Base-by-base conservation (phyloP, 441 rosid species). In the Syzygium malaccense region DNA sequence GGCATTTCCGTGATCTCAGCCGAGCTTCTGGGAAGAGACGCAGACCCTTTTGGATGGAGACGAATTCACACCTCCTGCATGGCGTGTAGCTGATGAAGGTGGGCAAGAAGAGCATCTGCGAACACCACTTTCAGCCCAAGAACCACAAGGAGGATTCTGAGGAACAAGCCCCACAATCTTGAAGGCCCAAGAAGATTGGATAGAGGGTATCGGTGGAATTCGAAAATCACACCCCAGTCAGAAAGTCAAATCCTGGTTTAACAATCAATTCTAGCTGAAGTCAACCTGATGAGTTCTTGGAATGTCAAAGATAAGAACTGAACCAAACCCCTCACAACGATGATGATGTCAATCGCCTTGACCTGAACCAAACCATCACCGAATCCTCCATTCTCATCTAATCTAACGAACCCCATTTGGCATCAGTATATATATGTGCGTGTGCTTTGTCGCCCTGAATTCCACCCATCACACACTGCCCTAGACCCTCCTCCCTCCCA, bases 331-430 rank as follows among this genome's bases (percentile, higher is more conserved):
- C 94, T 85, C 8, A 30, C 58, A 62, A 55, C 58, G 57, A 53
- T n/a, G 64, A 71, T 60, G 66, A 87, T 28, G 71, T 79, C 45
- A 20, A 41, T 53, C 28, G 79, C 58, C 19, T 13, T 87, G 71
- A 56, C 80, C 71, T 86, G n/a, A 32, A 88, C 86, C 51, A n/a
- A 75, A 75, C 48, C 26, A 23, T 41, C 26, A 92, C 87, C 95
- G 53, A 91, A 90, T 90, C 93, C 93, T 64, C 86, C 64, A 48
- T 37, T 20, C 15, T 45, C 48, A 45, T 45, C 48, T 45, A 93
- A 68, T 71, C 86, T 91, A 93, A 93, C 96, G n/a, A 94, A 91
- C 91, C 91, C 94, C 96, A 91, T 89, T 90, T 13, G 86, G 56
- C 8, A 30, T 49, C 41, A 71, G 54, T 7, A 45, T 25, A 62